Evolutionary conservation across 805 yeast species (phyloP).

Genomic region (Hemisphaericaspora nanyangensis): DNA sequence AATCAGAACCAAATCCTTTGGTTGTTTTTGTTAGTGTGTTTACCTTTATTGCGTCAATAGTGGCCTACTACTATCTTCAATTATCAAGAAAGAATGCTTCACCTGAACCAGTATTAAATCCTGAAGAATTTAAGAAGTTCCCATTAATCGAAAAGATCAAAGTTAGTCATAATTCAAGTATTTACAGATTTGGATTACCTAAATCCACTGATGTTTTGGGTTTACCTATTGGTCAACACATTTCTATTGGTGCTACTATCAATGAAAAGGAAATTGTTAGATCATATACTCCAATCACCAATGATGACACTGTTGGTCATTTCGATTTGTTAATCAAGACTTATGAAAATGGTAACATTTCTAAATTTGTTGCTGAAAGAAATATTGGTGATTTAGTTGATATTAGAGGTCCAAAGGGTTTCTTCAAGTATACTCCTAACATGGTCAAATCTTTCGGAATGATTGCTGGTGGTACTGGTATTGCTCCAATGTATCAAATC

Average conservation of each 20-base stretch:
- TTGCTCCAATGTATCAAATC: conserved; percentile 93
- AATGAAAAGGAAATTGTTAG: conserved; percentile 78
- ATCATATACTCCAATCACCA: conserved; percentile 87
- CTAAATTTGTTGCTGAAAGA: conserved; percentile 66
- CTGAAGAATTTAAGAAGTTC: conserved; percentile 69
- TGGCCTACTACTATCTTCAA: conserved; percentile 31
- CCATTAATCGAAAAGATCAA: conserved; percentile 75
- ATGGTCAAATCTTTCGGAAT: conserved; percentile 71
- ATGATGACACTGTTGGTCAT: conserved; percentile 73
- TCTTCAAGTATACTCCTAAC: conserved; percentile 77
- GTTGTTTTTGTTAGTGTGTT: conserved; percentile 38
- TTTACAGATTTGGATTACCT: conserved; percentile 83
- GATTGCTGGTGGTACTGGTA: conserved; percentile 98
- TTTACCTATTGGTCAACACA: conserved; percentile 92
- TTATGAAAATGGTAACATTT: conserved; percentile 81
- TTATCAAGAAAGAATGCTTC: conserved; percentile 26
- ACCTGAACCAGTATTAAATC: conserved; percentile 50
- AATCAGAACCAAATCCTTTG: conserved; percentile 36
- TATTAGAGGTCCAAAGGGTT: conserved; percentile 90
- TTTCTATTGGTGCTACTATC: conserved; percentile 71
- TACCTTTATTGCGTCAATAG: conserved; percentile 29
- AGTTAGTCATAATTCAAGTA: conserved; percentile 74
- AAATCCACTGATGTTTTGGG: conserved; percentile 71
- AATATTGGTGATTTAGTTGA: conserved; percentile 75
- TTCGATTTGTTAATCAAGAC: conserved; percentile 85